Evolutionary conservation across 1,284 basidiomycete genomes (phyloP).

Genomic region (Anthracocystis setariae): DNA sequence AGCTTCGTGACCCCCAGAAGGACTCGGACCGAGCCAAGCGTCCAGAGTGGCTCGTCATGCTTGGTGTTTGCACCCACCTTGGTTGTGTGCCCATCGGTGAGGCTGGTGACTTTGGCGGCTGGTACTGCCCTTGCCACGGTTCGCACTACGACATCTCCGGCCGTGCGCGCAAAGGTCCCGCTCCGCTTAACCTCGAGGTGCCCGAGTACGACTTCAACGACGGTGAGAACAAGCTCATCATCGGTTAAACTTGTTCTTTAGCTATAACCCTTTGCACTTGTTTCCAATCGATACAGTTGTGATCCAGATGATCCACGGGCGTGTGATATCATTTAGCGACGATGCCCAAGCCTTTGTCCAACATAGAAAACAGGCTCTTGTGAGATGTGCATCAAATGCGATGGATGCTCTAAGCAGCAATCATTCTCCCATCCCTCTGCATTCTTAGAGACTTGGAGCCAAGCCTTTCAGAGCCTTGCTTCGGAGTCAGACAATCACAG

Average conservation of each 20-base stretch:
- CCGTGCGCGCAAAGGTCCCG: slow-evolving; percentile 91
- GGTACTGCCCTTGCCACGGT: slow-evolving; percentile 82
- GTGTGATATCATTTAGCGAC: neutral
- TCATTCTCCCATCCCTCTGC: too few relatives aligned
- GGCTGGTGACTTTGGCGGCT: slow-evolving; percentile 91
- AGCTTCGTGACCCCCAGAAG: slow-evolving; percentile 88
- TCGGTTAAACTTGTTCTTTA: slow-evolving; percentile 75
- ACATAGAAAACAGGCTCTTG: too few relatives aligned
- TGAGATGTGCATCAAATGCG: too few relatives aligned
- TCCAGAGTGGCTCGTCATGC: slow-evolving; percentile 83
- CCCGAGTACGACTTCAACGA: slow-evolving; percentile 68
- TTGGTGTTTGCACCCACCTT: slow-evolving; percentile 90
- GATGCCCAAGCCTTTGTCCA: too few relatives aligned
- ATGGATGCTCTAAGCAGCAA: too few relatives aligned
- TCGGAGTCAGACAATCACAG: too few relatives aligned
- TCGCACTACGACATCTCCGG: slow-evolving; percentile 97
- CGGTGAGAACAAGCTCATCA: slow-evolving; percentile 75
- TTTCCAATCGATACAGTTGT: slow-evolving; percentile 5
- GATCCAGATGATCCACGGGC: neutral
- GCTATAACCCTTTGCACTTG: neutral
- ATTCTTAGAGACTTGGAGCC: too few relatives aligned
- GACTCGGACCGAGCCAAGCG: slow-evolving; percentile 90
- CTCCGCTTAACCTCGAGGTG: slow-evolving; percentile 85
- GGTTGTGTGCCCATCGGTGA: slow-evolving; percentile 98
- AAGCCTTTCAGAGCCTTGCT: neutral